A percentile compares a stretch with the other conserved stretches of the same genome.
Conservation (phyloP, 306 rosid genomes). For the Parietaria judaica region DNA sequence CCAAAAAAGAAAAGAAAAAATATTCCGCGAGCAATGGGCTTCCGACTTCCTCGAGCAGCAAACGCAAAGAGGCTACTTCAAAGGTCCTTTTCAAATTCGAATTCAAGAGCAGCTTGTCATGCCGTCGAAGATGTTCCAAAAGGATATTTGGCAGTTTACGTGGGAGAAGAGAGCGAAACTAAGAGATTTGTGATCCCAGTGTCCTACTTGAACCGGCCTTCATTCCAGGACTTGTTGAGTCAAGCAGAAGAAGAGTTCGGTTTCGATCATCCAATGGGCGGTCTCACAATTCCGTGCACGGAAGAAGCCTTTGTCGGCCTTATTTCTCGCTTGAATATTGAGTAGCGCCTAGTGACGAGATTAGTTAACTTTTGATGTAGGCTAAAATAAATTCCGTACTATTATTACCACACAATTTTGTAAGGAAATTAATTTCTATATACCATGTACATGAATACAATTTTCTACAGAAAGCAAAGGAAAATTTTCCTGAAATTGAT, state of each 20-base stretch:
- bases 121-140: conserved; percentile 22
- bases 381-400: no score
- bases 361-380: no score
- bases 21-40: background rate
- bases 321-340: conserved; percentile 5
- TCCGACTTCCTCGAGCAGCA: conserved; percentile 3
- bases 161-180: conserved; percentile 18
- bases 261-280: conserved; percentile 20
- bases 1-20: background rate
- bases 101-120: background rate
- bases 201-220: background rate
- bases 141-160: conserved; percentile 29
- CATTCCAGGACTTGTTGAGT: background rate
- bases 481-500: no score
- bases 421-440: no score
- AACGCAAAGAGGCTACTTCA: conserved; percentile 17
- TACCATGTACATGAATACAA: no score
- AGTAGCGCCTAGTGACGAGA: no score
- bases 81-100: conserved; percentile 1
- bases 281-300: conserved; percentile 20
- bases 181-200: conserved; percentile 11
- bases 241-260: conserved; percentile 18
- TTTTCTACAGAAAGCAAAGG: no score
- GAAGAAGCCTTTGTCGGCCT: conserved; percentile 17
- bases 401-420: no score